These are phyloP conservation scores for Chytriomyces confervae DNA, from an alignment of 192 early-diverging fungal species.

Conservation along the genomic window DNA sequence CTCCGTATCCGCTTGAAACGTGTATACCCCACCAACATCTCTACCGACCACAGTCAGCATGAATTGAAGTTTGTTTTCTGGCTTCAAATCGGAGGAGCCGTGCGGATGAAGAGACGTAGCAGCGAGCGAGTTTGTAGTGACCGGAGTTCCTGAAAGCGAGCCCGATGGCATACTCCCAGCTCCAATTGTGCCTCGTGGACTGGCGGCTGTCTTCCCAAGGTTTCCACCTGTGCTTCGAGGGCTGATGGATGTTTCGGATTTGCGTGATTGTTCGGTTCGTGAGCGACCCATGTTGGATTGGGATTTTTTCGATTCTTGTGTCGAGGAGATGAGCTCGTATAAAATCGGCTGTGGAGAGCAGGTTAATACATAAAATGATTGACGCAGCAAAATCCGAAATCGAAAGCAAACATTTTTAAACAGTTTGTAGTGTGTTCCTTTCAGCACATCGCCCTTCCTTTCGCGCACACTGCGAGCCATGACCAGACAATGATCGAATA, in stretches of 20 bases:
- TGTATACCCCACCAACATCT: slow-evolving; percentile 64
- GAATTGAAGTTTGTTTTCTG: slow-evolving; percentile 16
- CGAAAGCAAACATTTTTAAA: slow-evolving; percentile 29
- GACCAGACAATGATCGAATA: slow-evolving; percentile 79
- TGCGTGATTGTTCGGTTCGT: not conserved
- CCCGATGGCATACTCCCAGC: no score
- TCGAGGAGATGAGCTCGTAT: slow-evolving; percentile 66
- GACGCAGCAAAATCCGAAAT: no score
- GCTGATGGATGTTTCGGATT: not conserved
- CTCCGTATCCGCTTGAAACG: slow-evolving; percentile 76
- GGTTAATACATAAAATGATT: not conserved
- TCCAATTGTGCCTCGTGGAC: no score
- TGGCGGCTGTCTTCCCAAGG: no score
- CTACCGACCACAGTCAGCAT: slow-evolving; percentile 13
- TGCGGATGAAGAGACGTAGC: not conserved
- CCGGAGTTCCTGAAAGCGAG: no score
- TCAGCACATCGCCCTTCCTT: slow-evolving; percentile 40
- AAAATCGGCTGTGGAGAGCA: slow-evolving; percentile 73
- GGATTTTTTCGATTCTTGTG: slow-evolving; percentile 1
- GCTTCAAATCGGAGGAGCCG: not conserved
- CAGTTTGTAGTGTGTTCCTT: slow-evolving; percentile 19
- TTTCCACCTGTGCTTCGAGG: not conserved
- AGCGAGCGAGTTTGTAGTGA: no score
- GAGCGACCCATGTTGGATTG: not conserved
- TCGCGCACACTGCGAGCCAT: slow-evolving; percentile 41